These are phyloP conservation scores for Coniella vitis DNA, from an alignment of 2,329 filamentous ascomycete genomes.

Conservation along the genomic window DNA sequence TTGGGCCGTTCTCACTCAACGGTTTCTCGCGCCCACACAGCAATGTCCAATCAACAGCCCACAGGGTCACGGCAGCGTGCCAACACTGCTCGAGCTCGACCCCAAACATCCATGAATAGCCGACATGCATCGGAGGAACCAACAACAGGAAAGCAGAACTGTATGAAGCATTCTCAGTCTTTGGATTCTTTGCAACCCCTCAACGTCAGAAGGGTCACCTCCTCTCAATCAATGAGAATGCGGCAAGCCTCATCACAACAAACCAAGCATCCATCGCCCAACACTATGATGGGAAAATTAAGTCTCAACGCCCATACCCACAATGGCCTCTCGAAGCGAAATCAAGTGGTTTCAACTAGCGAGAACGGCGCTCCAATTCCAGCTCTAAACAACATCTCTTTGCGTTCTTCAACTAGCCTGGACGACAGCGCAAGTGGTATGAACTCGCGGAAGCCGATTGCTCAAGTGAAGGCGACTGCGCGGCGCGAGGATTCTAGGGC, in stretches of 20 bases:
- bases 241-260: constrained; percentile 6
- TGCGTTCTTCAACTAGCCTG: constrained; percentile 19
- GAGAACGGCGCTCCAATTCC: constrained; percentile 22
- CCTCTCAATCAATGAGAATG: constrained; percentile 19
- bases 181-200: constrained; percentile 15
- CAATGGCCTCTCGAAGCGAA: constrained; percentile 21
- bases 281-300: constrained; percentile 29
- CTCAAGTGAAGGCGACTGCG: constrained; percentile 8
- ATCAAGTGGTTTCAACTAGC: constrained; percentile 41
- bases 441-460: constrained; percentile 21
- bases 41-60: constrained; percentile 40
- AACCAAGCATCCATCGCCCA: constrained; percentile 28
- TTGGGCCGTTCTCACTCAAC: constrained; percentile 37
- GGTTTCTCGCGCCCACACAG: constrained; percentile 43
- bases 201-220: constrained; percentile 22
- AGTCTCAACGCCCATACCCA: constrained; percentile 28
- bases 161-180: constrained; percentile 28
- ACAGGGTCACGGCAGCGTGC: constrained; percentile 38
- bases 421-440: constrained; percentile 24
- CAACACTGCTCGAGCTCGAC: constrained; percentile 31
- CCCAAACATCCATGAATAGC: constrained; percentile 31
- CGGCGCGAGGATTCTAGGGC: constrained; percentile 11
- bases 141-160: constrained; percentile 26
- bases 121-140: constrained; percentile 24
- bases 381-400: constrained; percentile 9